These are phyloP conservation scores for Rhodomyrtus tomentosa DNA, from an alignment of 345 rosid species.

Conservation along the genomic window DNA sequence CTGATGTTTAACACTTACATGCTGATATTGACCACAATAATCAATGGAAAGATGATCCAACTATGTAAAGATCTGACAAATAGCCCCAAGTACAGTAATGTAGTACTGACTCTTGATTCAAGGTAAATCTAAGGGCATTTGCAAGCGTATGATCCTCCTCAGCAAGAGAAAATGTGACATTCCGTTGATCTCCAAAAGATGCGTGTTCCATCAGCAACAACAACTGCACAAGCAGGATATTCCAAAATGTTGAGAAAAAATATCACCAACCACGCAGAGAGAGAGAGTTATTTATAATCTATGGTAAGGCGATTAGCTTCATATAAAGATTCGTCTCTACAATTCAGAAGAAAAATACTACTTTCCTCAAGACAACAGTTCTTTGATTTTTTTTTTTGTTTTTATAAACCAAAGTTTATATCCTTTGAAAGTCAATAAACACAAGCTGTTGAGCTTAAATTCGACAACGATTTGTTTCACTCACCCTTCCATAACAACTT, in stretches of 20 bases:
- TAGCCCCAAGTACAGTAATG: not conserved
- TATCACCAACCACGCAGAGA: not conserved
- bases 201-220: slow-evolving; percentile 54
- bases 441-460: not conserved
- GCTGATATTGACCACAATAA: not conserved
- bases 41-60: not conserved
- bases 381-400: too few species aligned
- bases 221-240: not conserved
- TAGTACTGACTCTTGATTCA: slow-evolving; percentile 81
- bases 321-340: not conserved
- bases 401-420: too few species aligned
- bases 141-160: slow-evolving; percentile 90
- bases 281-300: not conserved
- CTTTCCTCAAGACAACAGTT: not conserved
- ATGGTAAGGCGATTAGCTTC: not conserved
- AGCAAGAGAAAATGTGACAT: slow-evolving; percentile 53
- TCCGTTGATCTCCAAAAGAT: slow-evolving; percentile 36
- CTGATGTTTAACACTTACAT: not conserved
- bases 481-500: not conserved
- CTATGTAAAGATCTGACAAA: not conserved
- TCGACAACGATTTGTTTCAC: not conserved
- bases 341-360: not conserved
- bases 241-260: not conserved
- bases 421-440: not conserved
- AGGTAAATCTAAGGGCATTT: slow-evolving; percentile 63